Evolutionary conservation across 768 basidiomycete species (phyloP), one percentile per base, ranked within the genome.

Genomic region (Suillus americanus): DNA sequence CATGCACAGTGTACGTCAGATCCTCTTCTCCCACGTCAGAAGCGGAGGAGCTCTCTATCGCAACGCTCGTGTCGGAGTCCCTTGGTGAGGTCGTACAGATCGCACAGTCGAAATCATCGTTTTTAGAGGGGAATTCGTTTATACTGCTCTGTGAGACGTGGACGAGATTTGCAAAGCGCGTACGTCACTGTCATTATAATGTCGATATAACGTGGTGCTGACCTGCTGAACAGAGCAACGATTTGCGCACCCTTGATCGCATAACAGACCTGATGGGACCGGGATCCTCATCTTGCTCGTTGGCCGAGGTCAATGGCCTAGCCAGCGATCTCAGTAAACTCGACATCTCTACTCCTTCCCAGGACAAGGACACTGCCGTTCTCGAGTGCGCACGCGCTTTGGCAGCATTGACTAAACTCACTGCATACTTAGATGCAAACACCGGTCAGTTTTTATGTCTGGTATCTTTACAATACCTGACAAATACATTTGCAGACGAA

Each of bases 91-190:
- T 90, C 2, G 73, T 86, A n/a, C 68, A 64, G 3, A 67, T 76
- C 50, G 80, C 81, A 0, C 79, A 83, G 68, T 59, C 35, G 79
- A 65, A 61, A 63, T 37, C 82, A 79, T 67, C 66, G 60, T 88
- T 89, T 66, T 67, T 85, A 62, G 73, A 74, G 18, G 86, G 86
- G 3, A 80, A 76, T 55, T 79, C 81, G 0, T 94, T 90, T 69
- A 65, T 85, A 16, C 78, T 79, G 9, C 85, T 90, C 72, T 92
- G 90, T 71, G 90, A 93, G 67, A 86, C 85, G 62, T 92, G 92
- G 87, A 82, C 86, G 68, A 78, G 76, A 23, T 84, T 92, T 67
- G 90, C 91, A 0, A 85, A 84, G 69, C 81, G 81, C 78, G 92
- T 89, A 56, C 63, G 81, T 74, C 41, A 8, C 25, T 37, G 37